Evolutionary conservation across 257 asterid genomes (phyloP).

Genomic region (Lycium ferocissimum): DNA sequence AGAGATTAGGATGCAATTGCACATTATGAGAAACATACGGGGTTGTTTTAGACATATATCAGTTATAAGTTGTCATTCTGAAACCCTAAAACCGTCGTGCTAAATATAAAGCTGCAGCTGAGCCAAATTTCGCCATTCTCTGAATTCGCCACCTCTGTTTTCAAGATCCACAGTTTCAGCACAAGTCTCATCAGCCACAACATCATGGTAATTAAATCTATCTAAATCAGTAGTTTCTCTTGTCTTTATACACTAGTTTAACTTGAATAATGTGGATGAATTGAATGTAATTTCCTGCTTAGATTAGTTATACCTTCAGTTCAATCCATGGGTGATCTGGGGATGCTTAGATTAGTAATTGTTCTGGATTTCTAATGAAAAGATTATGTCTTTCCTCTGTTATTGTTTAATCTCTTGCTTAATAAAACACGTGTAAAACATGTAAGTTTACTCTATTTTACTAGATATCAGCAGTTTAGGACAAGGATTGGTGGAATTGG

Average conservation of each 20-base stretch:
- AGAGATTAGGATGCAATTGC: not conserved
- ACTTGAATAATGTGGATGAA: not conserved
- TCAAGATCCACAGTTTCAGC: not conserved
- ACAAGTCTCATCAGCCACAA: not conserved
- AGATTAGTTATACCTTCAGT: not conserved
- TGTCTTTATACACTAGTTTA: not conserved
- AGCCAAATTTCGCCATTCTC: not conserved
- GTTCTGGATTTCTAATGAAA: not conserved
- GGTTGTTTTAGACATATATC: not conserved
- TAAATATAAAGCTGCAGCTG: slow-evolving; percentile 19
- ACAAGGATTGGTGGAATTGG: not conserved
- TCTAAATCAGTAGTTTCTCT: not conserved
- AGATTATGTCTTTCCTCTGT: not conserved
- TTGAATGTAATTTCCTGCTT: not conserved
- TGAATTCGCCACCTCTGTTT: not conserved
- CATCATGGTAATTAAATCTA: not conserved
- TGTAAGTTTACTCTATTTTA: not conserved
- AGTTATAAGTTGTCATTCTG: not conserved
- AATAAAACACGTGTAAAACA: not conserved
- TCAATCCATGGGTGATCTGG: not conserved
- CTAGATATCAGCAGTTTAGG: not conserved
- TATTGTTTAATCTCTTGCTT: not conserved
- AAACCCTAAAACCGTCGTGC: slow-evolving; percentile 8
- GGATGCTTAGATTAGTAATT: not conserved
- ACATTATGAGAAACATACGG: not conserved